These are phyloP conservation scores for Hirsutella rhossiliensis DNA, from an alignment of 2,329 filamentous ascomycete species.

Conservation along the genomic window DNA sequence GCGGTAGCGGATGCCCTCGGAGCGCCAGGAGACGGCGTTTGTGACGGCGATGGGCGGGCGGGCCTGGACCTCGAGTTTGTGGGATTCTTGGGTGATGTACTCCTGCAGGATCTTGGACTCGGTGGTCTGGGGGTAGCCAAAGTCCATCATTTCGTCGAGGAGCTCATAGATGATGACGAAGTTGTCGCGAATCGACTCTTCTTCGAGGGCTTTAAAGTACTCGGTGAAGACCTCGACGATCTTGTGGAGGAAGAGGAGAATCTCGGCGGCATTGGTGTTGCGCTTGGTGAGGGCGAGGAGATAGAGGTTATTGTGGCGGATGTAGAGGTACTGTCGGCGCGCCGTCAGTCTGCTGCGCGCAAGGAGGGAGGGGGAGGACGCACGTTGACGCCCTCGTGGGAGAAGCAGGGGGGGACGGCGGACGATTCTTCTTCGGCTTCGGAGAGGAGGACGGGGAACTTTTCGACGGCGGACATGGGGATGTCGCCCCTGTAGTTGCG, in stretches of 20 bases:
- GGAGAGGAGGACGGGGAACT: conserved; percentile 89
- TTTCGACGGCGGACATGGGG: conserved; percentile 97
- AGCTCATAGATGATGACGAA: conserved; percentile 99
- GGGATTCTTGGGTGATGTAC: conserved; percentile 98
- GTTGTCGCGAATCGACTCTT: conserved; percentile 97
- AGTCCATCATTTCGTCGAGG: conserved; percentile 99
- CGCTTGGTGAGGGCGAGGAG: conserved; percentile 95
- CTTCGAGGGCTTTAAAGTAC: conserved; percentile 98
- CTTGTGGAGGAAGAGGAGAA: conserved; percentile 95
- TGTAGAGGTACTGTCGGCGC: conserved; percentile 75
- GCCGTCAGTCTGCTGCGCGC: conserved; percentile 3
- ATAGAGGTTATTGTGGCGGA: conserved; percentile 98
- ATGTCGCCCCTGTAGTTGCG: conserved; percentile 98
- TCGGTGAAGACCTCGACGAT: conserved; percentile 98
- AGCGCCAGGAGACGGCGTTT: conserved; percentile 95
- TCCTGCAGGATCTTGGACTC: conserved; percentile 98
- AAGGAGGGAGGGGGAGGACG: conserved; percentile 19
- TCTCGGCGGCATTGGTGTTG: conserved; percentile 97
- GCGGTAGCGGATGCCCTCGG: conserved; percentile 93
- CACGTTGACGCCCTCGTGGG: conserved; percentile 96
- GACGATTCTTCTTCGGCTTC: conserved; percentile 99
- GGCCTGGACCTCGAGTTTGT: conserved; percentile 95
- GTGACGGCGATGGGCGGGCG: conserved; percentile 95
- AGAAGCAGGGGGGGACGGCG: conserved; percentile 94
- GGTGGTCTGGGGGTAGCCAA: conserved; percentile 96